Percentiles rank a stretch among this genome's conserved stretches.
Conservation (phyloP, 768 basidiomycete species). For the Tephrocybe sp. region DNA sequence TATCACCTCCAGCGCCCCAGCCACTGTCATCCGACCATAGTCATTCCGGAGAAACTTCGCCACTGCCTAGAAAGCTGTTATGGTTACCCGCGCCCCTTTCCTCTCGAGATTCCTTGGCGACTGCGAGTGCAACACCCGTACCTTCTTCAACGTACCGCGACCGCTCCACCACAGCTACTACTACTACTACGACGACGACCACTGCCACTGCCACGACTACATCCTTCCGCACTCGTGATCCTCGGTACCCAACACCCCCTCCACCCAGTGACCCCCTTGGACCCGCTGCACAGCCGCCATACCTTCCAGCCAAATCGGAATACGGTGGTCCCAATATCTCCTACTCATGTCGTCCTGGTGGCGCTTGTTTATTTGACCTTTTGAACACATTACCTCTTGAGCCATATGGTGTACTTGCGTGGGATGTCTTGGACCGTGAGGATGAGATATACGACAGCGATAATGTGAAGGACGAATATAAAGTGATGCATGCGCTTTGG, state of each 20-base stretch:
- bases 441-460: constrained; percentile 75
- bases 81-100: no score
- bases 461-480: constrained; percentile 70
- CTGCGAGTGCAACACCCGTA: constrained; percentile 1
- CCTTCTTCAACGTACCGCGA: constrained; percentile 11
- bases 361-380: constrained; percentile 63
- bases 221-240: constrained; percentile 5
- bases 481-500: constrained; percentile 80
- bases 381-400: constrained; percentile 57
- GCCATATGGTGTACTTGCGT: constrained; percentile 61
- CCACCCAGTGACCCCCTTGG: constrained; percentile 43
- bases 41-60: no score
- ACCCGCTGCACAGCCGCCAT: constrained; percentile 49
- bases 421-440: constrained; percentile 69
- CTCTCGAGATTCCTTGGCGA: constrained; percentile 7
- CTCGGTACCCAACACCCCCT: constrained; percentile 36
- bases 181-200: constrained; percentile 7
- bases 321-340: constrained; percentile 44
- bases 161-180: constrained; percentile 13
- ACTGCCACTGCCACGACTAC: constrained; percentile 10
- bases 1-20: constrained; percentile 7
- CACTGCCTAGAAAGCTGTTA: no score
- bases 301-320: constrained; percentile 46
- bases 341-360: constrained; percentile 66
- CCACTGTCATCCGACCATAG: not conserved